These are phyloP conservation scores for Gloeostereum incarnatum DNA, from an alignment of 768 basidiomycete species.

Conservation along the genomic window DNA sequence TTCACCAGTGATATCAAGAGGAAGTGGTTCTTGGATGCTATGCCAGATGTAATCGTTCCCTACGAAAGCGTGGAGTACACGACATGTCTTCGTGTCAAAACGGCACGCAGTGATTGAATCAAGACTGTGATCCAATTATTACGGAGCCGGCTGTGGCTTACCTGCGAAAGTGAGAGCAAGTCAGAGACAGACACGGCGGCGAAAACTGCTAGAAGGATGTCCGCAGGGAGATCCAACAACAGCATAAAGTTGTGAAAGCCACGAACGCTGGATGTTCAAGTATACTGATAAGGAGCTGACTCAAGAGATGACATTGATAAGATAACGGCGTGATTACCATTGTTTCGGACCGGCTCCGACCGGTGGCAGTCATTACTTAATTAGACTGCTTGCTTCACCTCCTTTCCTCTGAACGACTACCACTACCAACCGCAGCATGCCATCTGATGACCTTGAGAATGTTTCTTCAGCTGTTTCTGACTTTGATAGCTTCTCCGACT, in stretches of 20 bases:
- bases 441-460: slow-evolving; percentile 19
- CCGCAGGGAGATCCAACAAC: slow-evolving; percentile 29
- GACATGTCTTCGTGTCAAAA: slow-evolving; percentile 42
- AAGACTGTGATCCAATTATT: not conserved
- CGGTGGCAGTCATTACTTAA: slow-evolving; percentile 5
- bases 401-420: slow-evolving; percentile 16
- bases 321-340: slow-evolving; percentile 1
- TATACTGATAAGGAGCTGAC: slow-evolving; percentile 1
- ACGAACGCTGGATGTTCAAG: slow-evolving; percentile 5
- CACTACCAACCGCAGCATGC: slow-evolving; percentile 18
- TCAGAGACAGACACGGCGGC: slow-evolving; percentile 24
- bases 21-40: slow-evolving; percentile 25
- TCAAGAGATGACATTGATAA: slow-evolving; percentile 1
- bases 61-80: slow-evolving; percentile 44
- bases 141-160: slow-evolving; percentile 11
- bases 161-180: slow-evolving; percentile 41
- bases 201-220: slow-evolving; percentile 31
- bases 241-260: too few species aligned
- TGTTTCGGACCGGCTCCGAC: slow-evolving; percentile 1
- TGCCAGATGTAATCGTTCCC: slow-evolving; percentile 50
- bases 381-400: slow-evolving; percentile 7
- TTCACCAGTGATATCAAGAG: slow-evolving; percentile 33
- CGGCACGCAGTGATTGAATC: slow-evolving; percentile 1
- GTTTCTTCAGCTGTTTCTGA: slow-evolving; percentile 46
- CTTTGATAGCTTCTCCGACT: slow-evolving; percentile 62